Evolutionary conservation across 495 filamentous ascomycete genomes (phyloP).

Genomic region (Aspergillus nidulans): DNA sequence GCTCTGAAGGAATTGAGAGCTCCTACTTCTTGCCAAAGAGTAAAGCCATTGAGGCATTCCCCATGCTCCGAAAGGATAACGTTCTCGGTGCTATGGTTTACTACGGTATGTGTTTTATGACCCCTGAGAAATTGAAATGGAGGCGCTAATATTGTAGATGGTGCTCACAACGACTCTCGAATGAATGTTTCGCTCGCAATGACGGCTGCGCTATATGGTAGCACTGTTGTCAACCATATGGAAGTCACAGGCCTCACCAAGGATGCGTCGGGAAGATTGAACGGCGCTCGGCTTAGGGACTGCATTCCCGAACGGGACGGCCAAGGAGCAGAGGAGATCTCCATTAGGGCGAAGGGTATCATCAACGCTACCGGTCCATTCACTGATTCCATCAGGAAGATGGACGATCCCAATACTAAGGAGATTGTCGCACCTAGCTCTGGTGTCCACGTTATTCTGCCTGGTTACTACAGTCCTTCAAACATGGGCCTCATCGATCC

Average conservation of each 20-base stretch:
- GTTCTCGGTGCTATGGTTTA: slow-evolving; percentile 91
- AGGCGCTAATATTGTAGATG: slow-evolving; percentile 49
- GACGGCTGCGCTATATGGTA: slow-evolving; percentile 91
- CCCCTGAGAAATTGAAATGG: slow-evolving; percentile 7
- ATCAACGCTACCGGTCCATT: slow-evolving; percentile 98
- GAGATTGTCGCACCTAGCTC: slow-evolving; percentile 93
- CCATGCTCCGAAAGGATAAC: slow-evolving; percentile 89
- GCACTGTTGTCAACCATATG: slow-evolving; percentile 88
- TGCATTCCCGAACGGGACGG: slow-evolving; percentile 58
- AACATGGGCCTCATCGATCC: slow-evolving; percentile 98
- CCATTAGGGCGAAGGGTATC: slow-evolving; percentile 80
- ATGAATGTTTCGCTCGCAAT: slow-evolving; percentile 98
- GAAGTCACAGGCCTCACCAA: slow-evolving; percentile 85
- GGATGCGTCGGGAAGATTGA: slow-evolving; percentile 71
- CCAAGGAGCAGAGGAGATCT: slow-evolving; percentile 55
- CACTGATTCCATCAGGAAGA: slow-evolving; percentile 86
- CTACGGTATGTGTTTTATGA: slow-evolving; percentile 55
- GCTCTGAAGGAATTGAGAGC: slow-evolving; percentile 92
- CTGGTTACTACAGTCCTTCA: slow-evolving; percentile 89
- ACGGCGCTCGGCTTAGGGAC: slow-evolving; percentile 76
- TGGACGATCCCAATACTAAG: slow-evolving; percentile 69
- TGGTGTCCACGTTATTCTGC: slow-evolving; percentile 91
- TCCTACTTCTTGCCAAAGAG: slow-evolving; percentile 95
- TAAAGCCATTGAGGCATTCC: slow-evolving; percentile 92
- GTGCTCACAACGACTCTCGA: slow-evolving; percentile 94